phyloP scores from a whole-genome alignment of 2,329 filamentous ascomycete species.

The Sarocladiaceae sp. region DNA sequence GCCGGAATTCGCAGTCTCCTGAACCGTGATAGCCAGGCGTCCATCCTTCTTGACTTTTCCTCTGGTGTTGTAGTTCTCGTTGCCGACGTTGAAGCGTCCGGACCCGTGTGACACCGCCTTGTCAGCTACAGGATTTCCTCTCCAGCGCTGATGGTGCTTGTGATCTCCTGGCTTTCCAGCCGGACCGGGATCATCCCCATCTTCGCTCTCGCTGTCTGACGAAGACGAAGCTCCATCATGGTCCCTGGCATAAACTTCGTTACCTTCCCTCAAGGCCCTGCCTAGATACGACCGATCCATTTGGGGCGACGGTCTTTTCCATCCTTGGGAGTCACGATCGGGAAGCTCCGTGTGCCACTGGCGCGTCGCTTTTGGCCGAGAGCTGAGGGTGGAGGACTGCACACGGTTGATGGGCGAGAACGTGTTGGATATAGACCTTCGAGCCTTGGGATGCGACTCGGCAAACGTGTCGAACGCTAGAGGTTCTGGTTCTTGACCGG shows the following conservation, averaged over 20 bases:
- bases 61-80: conserved; percentile 58
- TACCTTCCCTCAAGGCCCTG: background rate
- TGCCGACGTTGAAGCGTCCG: conserved; percentile 48
- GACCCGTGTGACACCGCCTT: background rate
- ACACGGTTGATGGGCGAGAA: background rate
- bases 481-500: background rate
- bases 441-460: background rate
- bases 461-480: background rate
- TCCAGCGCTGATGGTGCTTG: background rate
- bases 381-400: background rate
- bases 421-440: background rate
- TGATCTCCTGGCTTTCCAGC: background rate
- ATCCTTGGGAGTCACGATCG: background rate
- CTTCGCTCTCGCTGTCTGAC: conserved; percentile 1
- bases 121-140: background rate
- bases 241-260: background rate
- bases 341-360: conserved; percentile 7
- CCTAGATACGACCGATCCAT: conserved; percentile 3
- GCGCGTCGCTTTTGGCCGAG: background rate
- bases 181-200: background rate
- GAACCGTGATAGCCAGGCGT: conserved; percentile 64
- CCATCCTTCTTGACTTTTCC: conserved; percentile 64
- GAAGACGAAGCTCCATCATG: background rate
- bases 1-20: conserved; percentile 62
- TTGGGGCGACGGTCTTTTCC: background rate